phyloP scores from a whole-genome alignment of 257 asterid species.

The Rehmannia glutinosa region DNA sequence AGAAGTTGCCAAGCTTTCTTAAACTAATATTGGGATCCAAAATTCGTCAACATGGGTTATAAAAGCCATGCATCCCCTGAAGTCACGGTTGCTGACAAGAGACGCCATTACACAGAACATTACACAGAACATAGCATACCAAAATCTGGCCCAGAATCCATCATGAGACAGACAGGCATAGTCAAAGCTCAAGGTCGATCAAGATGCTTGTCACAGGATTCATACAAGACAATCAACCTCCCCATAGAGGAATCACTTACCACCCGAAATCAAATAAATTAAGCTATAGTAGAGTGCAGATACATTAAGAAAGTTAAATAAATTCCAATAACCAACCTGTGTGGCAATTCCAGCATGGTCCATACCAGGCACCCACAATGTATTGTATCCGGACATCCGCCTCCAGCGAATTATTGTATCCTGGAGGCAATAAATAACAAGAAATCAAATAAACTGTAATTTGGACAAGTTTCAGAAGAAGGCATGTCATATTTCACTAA shows the following conservation, averaged over 20 bases:
- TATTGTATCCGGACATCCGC: slow-evolving; percentile 92
- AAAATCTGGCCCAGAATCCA: not conserved
- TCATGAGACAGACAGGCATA: not conserved
- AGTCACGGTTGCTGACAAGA: not conserved
- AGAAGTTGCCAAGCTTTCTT: not conserved
- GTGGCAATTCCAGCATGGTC: slow-evolving; percentile 99
- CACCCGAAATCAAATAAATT: slow-evolving; percentile 4
- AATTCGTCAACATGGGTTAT: not conserved
- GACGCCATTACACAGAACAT: not conserved
- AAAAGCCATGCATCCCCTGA: not conserved
- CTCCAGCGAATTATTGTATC: slow-evolving; percentile 96
- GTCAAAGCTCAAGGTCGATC: not conserved
- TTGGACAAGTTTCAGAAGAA: slow-evolving; percentile 3
- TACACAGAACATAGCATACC: not conserved
- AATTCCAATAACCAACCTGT: slow-evolving; percentile 48
- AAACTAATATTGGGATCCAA: not conserved
- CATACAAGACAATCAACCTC: not conserved
- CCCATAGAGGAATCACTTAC: not conserved
- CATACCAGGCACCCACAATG: slow-evolving; percentile 94
- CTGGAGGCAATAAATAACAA: slow-evolving; percentile 34
- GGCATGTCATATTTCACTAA: slow-evolving; percentile 6
- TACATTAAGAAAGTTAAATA: not conserved
- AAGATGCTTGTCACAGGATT: not conserved
- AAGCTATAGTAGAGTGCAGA: slow-evolving; percentile 1
- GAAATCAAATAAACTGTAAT: not conserved